phyloP scores from a whole-genome alignment of 179 eudicot genomes.

The Patellifolia procumbens region DNA sequence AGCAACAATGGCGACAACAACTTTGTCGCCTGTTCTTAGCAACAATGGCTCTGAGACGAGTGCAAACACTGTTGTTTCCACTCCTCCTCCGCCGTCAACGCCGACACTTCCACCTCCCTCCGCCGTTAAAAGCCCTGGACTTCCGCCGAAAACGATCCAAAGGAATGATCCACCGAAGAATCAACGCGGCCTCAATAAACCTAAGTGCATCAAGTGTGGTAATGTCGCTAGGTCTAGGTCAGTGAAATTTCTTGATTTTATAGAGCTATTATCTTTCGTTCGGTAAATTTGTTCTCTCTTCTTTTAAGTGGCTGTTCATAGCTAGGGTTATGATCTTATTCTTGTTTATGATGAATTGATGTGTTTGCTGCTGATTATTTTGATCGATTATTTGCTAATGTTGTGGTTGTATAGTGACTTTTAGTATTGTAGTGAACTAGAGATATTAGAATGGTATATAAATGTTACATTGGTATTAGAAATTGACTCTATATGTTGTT shows the following conservation, averaged over 20 bases:
- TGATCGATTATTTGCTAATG: too few relatives aligned
- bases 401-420: too few relatives aligned
- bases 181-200: conserved; percentile 90
- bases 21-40: too few relatives aligned
- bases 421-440: too few relatives aligned
- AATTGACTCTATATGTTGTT: too few relatives aligned
- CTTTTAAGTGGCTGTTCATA: too few relatives aligned
- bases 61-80: conserved; percentile 47
- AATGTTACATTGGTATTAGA: neutral
- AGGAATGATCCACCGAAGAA: conserved; percentile 45
- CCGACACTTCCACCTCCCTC: neutral
- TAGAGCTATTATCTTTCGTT: neutral
- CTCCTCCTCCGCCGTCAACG: conserved; percentile 26
- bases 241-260: neutral
- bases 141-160: conserved; percentile 37
- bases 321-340: neutral
- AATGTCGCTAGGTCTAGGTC: conserved; percentile 98
- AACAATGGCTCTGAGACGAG: conserved; percentile 31
- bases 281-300: neutral
- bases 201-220: conserved; percentile 92
- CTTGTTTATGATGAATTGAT: too few relatives aligned
- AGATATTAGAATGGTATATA: neutral
- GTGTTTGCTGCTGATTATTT: too few relatives aligned
- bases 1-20: too few relatives aligned
- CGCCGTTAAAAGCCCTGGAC: conserved; percentile 21